Evolutionary conservation across 139 green algal genomes (phyloP).

Genomic region (Protoeuglena noctilucae): DNA sequence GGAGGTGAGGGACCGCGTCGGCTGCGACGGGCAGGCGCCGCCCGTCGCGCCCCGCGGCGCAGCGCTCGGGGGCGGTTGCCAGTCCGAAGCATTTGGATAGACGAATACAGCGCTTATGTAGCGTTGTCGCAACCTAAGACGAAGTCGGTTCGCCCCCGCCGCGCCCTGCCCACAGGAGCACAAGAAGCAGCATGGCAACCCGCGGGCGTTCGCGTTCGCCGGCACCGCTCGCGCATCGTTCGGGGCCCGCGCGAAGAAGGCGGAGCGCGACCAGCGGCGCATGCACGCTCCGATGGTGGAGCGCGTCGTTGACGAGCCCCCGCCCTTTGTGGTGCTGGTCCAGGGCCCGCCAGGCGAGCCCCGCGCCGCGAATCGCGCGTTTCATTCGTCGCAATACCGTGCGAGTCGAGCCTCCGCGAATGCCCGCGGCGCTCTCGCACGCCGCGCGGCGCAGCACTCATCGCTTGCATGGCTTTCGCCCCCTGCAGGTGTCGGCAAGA

Average conservation of each 20-base stretch:
- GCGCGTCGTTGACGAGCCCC: constrained; percentile 48
- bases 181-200: constrained; percentile 11
- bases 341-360: constrained; percentile 64
- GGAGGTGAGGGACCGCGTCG: constrained; percentile 41
- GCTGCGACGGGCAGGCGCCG: constrained; percentile 13
- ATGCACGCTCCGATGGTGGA: constrained; percentile 58
- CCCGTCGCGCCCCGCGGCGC: neutral
- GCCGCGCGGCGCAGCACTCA: neutral
- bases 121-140: constrained; percentile 9
- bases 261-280: constrained; percentile 76
- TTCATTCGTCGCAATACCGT: neutral
- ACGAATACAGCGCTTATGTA: constrained; percentile 1
- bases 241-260: constrained; percentile 39
- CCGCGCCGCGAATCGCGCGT: too few species aligned
- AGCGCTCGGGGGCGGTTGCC: too few species aligned
- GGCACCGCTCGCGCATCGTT: constrained; percentile 43
- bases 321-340: constrained; percentile 83
- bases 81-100: constrained; percentile 3
- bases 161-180: constrained; percentile 1
- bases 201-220: constrained; percentile 16
- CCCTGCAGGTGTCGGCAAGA: constrained; percentile 64
- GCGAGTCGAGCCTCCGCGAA: neutral
- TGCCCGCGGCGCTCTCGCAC: neutral
- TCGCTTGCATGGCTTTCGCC: neutral
- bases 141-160: constrained; percentile 4